Conservation (phyloP, 345 rosid species). For the Zanthoxylum bungeanum region DNA sequence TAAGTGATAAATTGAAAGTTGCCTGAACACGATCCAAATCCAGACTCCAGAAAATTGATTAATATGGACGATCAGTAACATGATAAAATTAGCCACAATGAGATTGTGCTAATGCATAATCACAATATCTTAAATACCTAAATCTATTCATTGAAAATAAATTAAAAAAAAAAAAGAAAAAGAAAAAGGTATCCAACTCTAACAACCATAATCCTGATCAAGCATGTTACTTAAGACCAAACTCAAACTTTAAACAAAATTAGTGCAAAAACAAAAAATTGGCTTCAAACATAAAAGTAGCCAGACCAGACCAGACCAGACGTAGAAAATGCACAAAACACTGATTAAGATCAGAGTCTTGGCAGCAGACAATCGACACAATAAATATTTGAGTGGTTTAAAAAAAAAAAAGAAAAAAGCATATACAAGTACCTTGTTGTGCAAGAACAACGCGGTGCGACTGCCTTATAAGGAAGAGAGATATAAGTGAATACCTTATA, state of each 20-base stretch:
- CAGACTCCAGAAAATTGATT: no score
- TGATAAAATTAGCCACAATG: no score
- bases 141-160: no score
- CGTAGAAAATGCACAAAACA: background rate
- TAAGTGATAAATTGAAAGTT: no score
- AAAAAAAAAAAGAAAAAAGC: background rate
- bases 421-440: background rate
- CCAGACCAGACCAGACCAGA: no score
- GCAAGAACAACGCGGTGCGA: background rate
- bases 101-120: no score
- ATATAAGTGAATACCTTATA: conserved; percentile 3
- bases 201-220: background rate
- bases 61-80: no score
- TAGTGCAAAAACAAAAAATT: background rate
- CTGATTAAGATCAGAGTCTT: background rate
- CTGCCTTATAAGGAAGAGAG: background rate
- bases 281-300: background rate
- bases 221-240: background rate
- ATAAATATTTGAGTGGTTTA: background rate
- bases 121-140: no score
- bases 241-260: background rate
- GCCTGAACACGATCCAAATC: no score
- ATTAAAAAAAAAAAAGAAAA: no score
- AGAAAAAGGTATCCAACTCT: no score
- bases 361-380: background rate